Conservation (phyloP, 2,329 filamentous ascomycete genomes). For the Aureobasidium sp. region DNA sequence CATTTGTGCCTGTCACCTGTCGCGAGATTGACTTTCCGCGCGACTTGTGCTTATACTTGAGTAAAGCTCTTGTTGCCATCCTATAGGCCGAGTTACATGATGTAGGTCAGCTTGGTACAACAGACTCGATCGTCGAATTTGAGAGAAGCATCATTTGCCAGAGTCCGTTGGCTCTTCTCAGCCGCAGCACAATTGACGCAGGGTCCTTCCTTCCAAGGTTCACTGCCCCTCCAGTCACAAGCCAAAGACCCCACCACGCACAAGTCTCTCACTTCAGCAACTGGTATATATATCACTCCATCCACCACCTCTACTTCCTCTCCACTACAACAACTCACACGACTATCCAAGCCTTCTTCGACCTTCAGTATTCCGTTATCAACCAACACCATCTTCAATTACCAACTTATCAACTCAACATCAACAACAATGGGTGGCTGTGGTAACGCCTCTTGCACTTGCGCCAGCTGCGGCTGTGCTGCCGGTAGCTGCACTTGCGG, state of each 20-base stretch:
- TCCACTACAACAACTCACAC: not conserved
- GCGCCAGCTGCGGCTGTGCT: slow-evolving; percentile 14
- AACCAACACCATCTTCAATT: not conserved
- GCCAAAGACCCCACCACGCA: not conserved
- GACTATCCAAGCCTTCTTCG: not conserved
- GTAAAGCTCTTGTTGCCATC: not conserved
- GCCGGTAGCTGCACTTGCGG: slow-evolving; percentile 14
- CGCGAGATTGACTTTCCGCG: not conserved
- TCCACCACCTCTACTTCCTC: not conserved
- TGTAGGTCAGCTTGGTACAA: not conserved
- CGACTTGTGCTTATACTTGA: not conserved
- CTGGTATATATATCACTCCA: not conserved
- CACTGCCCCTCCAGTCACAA: not conserved
- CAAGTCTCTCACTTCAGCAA: not conserved
- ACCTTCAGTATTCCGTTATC: not conserved
- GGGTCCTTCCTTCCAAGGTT: not conserved
- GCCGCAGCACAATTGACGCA: slow-evolving; percentile 7
- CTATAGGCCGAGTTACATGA: not conserved
- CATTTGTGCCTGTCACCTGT: not conserved
- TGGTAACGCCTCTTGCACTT: slow-evolving; percentile 14
- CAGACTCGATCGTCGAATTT: not conserved
- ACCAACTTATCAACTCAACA: slow-evolving; percentile 4
- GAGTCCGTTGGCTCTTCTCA: not conserved
- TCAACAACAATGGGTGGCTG: slow-evolving; percentile 13
- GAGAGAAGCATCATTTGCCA: not conserved